Evolutionary conservation across 257 asterid genomes (phyloP), one percentile per base, ranked within the genome.

Genomic region (Nicotiana tabacum): DNA sequence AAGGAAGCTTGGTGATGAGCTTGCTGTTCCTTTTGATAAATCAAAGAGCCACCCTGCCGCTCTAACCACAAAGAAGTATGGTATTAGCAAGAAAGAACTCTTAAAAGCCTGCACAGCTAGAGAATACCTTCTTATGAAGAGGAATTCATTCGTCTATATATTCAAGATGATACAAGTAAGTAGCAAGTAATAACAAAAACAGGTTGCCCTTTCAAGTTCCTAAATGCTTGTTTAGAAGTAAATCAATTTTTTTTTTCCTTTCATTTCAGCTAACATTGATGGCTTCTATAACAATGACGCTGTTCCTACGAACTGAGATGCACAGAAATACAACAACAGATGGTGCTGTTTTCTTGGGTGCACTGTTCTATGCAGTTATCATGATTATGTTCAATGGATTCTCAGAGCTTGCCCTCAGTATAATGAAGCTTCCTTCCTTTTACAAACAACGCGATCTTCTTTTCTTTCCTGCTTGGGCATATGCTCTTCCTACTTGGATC

Each of bases 401-500:
- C 85, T 89, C 95, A 70, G 95, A 93, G 89, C 92, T 91, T 35
- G 90, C 95, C 16, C 83, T 93, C 61, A 91, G 93, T 51, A 92
- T 93, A 35, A n/a, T 89, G 80, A 93, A 92, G 80, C 95, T 93
- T 72, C 98, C 98, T 2, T 95, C 91, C n/a, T 91, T 92, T 77
- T 93, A 86, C 90, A 93, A 93, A 91, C 98, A 93, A 82, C 61
- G 98, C 27, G 98, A 93, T 85, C 93, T 92, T 55, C 88, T 91
- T 9, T 93, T 93, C 85, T 92, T 88, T 37, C 97, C 98, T 69
- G 85, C 98, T 1, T 92, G 97, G 98, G 94, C 94, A 2, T 92
- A 91, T 82, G 89, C 98, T 85, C 56, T 93, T 77, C 98, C 98
- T 17, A 7, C 89, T 7, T 93, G 95, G 94, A 82, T 93, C 82